These are phyloP conservation scores for Starmera dryadoides DNA, from an alignment of 805 yeast genomes.

Conservation along the genomic window DNA sequence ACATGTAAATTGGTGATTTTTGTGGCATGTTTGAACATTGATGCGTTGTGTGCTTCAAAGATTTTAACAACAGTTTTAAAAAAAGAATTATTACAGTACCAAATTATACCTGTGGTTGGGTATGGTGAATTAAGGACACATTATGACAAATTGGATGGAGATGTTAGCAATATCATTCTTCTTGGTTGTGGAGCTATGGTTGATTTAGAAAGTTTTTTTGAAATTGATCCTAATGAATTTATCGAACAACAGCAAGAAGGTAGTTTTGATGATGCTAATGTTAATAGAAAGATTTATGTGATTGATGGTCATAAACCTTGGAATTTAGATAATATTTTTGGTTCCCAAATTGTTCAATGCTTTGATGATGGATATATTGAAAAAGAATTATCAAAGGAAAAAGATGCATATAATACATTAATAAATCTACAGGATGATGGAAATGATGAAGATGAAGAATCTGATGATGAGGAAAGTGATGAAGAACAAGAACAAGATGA, in stretches of 20 bases:
- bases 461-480: constrained; percentile 23
- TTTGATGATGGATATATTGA: constrained; percentile 82
- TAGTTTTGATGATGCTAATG: constrained; percentile 22
- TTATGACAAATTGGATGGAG: constrained; percentile 59
- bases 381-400: constrained; percentile 46
- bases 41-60: constrained; percentile 84
- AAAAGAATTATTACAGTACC: constrained; percentile 79
- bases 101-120: constrained; percentile 89
- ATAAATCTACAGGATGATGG: constrained; percentile 33
- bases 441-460: constrained; percentile 29
- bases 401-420: constrained; percentile 52
- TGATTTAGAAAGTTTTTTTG: constrained; percentile 71
- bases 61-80: constrained; percentile 65
- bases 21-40: constrained; percentile 86
- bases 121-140: constrained; percentile 68
- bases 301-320: constrained; percentile 95
- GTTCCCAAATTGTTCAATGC: constrained; percentile 69
- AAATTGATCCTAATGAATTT: constrained; percentile 49
- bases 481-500: constrained; percentile 23
- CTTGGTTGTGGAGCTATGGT: constrained; percentile 93
- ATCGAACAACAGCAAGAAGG: constrained; percentile 25
- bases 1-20: constrained; percentile 83
- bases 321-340: constrained; percentile 90
- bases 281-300: constrained; percentile 61
- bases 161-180: constrained; percentile 67